These are phyloP conservation scores for Isatis tinctoria DNA, from an alignment of 345 rosid species.

Conservation along the genomic window DNA sequence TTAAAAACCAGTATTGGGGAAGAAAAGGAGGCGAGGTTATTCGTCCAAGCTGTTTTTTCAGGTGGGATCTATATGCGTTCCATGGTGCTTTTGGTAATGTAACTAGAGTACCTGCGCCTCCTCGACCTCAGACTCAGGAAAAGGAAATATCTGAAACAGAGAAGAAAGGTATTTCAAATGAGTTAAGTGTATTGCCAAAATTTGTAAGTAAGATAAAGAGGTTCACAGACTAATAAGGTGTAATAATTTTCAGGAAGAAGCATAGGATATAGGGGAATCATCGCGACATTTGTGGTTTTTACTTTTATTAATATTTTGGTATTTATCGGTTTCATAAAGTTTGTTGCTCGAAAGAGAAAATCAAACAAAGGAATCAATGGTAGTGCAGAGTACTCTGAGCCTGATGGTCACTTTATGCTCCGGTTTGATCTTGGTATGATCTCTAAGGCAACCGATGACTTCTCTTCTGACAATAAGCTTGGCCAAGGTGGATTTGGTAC, in stretches of 20 bases:
- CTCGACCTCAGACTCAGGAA: background rate
- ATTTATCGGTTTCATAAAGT: background rate
- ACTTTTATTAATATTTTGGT: background rate
- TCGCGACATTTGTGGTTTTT: slow-evolving; percentile 13
- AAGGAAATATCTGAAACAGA: background rate
- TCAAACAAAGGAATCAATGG: background rate
- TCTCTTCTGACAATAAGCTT: slow-evolving; percentile 28
- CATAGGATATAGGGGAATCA: background rate
- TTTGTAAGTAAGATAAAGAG: background rate
- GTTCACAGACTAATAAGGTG: background rate
- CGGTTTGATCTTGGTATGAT: background rate
- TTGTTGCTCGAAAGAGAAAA: background rate
- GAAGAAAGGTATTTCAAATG: slow-evolving; percentile 1
- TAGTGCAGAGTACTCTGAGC: background rate
- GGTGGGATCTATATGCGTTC: background rate
- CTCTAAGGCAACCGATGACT: slow-evolving; percentile 7
- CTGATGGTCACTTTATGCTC: slow-evolving; percentile 4
- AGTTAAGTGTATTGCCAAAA: background rate
- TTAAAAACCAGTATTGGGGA: background rate
- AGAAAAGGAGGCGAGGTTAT: background rate
- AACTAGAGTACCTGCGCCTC: background rate
- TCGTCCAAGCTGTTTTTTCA: slow-evolving; percentile 4
- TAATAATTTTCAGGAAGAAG: background rate
- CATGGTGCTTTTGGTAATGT: background rate
- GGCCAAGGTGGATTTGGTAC: slow-evolving; percentile 43